Evolutionary conservation across 2,329 filamentous ascomycete genomes (phyloP).

Genomic region (Fusarium neocosmosporiellum): DNA sequence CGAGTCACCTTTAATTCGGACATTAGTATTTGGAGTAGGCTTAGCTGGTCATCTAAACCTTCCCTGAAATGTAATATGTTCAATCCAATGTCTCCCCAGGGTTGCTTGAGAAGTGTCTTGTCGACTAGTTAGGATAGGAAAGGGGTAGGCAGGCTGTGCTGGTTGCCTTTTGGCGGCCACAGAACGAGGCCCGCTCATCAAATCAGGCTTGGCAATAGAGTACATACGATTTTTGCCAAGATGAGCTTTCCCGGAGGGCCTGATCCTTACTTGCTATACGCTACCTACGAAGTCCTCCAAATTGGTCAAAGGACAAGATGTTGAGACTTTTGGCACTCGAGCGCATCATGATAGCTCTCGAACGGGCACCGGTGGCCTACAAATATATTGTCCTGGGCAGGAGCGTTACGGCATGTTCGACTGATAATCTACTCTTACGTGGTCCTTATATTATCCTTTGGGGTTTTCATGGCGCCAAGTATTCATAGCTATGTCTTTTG

Average conservation of each 20-base stretch:
- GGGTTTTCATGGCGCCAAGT: no score
- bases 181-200: background rate
- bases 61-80: no score
- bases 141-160: background rate
- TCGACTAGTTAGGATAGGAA: accelerated
- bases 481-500: no score
- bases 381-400: no score
- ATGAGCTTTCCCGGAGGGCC: background rate
- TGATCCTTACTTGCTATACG: background rate
- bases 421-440: no score
- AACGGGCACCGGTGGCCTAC: no score
- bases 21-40: background rate
- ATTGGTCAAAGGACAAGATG: background rate
- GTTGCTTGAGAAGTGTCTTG: accelerated
- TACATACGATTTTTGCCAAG: background rate
- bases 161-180: background rate
- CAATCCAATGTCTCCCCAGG: no score
- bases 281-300: background rate
- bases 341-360: no score
- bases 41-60: background rate
- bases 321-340: no score
- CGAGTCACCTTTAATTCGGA: background rate
- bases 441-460: no score
- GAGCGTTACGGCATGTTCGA: no score
- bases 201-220: background rate